Percentiles rank a stretch among this genome's conserved stretches.
phyloP scores from a whole-genome alignment of 31 red algal species.

The Odonthalia washingtoniensis region DNA sequence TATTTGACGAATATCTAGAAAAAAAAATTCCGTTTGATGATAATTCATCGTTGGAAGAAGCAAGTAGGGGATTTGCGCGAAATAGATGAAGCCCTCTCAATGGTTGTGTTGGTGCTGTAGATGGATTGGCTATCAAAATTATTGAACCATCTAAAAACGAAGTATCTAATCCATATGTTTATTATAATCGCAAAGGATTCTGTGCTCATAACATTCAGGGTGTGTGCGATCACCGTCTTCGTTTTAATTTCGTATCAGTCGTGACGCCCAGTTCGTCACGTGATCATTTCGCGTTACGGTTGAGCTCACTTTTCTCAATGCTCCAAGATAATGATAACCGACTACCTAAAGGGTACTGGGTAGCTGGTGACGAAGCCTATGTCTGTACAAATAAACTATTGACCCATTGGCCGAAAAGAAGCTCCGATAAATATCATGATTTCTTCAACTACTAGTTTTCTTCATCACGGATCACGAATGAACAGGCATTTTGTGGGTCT shows the following conservation, averaged over 20 bases:
- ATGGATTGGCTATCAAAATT: too few relatives aligned
- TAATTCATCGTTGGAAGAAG: background rate
- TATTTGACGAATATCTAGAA: background rate
- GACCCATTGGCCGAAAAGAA: constrained; percentile 8
- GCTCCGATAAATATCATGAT: background rate
- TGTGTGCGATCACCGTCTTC: too few relatives aligned
- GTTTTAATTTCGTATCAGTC: too few relatives aligned
- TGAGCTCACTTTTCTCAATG: background rate
- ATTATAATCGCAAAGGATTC: too few relatives aligned
- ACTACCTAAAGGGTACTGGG: constrained; percentile 30
- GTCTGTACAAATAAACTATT: constrained; percentile 37
- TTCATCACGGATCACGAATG: background rate
- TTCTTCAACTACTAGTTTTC: constrained; percentile 17
- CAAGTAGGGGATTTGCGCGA: background rate
- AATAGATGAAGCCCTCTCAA: constrained; percentile 11
- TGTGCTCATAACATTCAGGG: too few relatives aligned
- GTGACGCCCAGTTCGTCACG: constrained; percentile 34
- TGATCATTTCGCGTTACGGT: constrained; percentile 9
- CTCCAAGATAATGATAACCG: background rate
- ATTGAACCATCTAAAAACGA: too few relatives aligned
- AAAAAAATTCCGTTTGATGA: background rate
- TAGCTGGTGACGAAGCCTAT: constrained; percentile 61
- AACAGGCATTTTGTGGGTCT: constrained; percentile 25
- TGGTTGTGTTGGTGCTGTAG: constrained; percentile 25
- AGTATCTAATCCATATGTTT: too few relatives aligned